Percentiles rank a stretch among this genome's conserved stretches.
Evolutionary conservation across 148 eudicot species (phyloP).

Genomic region (Nepenthes mirabilis): DNA sequence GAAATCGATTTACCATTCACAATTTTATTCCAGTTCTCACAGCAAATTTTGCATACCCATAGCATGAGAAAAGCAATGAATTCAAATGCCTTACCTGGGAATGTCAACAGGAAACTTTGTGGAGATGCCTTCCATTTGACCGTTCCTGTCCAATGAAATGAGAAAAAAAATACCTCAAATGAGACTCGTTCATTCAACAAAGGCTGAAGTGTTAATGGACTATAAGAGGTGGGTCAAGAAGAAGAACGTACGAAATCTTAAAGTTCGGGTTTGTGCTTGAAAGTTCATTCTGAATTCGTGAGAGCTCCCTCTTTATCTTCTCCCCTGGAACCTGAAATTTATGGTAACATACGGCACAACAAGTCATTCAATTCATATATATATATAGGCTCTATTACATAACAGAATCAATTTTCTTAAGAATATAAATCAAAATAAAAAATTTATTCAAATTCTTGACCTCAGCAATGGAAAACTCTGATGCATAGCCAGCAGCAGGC

Average conservation of each 20-base stretch:
- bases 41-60: neutral
- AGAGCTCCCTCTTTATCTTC: constrained; percentile 66
- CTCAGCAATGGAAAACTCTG: constrained; percentile 68
- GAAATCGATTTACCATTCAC: no score
- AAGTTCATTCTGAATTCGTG: constrained; percentile 47
- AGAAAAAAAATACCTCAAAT: neutral
- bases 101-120: constrained; percentile 78
- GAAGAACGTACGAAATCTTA: constrained; percentile 45
- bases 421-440: neutral
- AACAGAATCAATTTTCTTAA: neutral
- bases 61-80: neutral
- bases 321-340: constrained; percentile 48
- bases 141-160: constrained; percentile 33
- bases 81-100: constrained; percentile 40
- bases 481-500: constrained; percentile 43
- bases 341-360: no score
- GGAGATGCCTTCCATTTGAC: constrained; percentile 66
- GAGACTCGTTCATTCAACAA: neutral
- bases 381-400: neutral
- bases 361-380: neutral
- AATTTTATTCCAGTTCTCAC: no score
- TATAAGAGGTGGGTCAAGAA: constrained; percentile 1
- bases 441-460: constrained; percentile 10
- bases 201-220: neutral
- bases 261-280: constrained; percentile 30